Evolutionary conservation across 352 stramenopile genomes (phyloP).

Genomic region (Albugo candida): DNA sequence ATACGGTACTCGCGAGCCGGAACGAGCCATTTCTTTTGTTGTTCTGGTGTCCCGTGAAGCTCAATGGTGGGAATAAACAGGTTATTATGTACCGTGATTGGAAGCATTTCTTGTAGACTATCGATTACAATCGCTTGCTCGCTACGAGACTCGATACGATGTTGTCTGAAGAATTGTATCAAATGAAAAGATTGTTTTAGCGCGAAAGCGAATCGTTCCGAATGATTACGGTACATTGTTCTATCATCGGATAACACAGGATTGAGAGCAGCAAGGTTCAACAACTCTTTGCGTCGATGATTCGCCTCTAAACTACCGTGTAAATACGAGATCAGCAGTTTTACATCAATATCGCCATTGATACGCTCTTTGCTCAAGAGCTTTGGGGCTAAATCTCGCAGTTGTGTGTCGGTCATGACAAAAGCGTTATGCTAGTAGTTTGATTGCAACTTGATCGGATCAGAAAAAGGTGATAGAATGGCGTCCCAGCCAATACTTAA

Average conservation of each 20-base stretch:
- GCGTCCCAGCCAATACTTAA: neutral
- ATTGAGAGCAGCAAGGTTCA: conserved; percentile 15
- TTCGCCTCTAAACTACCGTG: conserved; percentile 14
- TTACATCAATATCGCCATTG: conserved; percentile 21
- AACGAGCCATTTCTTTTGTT: conserved; percentile 66
- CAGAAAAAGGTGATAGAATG: conserved; percentile 51
- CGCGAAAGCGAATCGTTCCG: conserved; percentile 15
- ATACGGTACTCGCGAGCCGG: conserved; percentile 54
- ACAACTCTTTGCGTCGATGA: conserved; percentile 19
- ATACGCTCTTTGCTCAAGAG: conserved; percentile 36
- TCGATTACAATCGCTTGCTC: too few relatives aligned
- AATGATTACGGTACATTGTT: conserved; percentile 25
- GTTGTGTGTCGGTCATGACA: too few relatives aligned
- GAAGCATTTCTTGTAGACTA: too few relatives aligned
- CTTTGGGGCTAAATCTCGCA: conserved; percentile 21
- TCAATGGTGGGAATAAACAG: conserved; percentile 64
- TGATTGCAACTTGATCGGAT: too few relatives aligned
- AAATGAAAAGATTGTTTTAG: conserved; percentile 22
- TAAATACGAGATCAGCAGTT: conserved; percentile 17
- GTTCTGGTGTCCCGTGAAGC: conserved; percentile 51
- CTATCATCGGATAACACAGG: conserved; percentile 24
- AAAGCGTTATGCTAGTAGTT: too few relatives aligned
- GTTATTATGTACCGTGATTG: conserved; percentile 37
- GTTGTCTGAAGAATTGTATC: conserved; percentile 16
- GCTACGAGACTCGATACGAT: conserved; percentile 4